A percentile compares a stretch with the other conserved stretches of the same genome.
phyloP scores from a whole-genome alignment of 805 yeast genomes.

The Yarrowia deformans region DNA sequence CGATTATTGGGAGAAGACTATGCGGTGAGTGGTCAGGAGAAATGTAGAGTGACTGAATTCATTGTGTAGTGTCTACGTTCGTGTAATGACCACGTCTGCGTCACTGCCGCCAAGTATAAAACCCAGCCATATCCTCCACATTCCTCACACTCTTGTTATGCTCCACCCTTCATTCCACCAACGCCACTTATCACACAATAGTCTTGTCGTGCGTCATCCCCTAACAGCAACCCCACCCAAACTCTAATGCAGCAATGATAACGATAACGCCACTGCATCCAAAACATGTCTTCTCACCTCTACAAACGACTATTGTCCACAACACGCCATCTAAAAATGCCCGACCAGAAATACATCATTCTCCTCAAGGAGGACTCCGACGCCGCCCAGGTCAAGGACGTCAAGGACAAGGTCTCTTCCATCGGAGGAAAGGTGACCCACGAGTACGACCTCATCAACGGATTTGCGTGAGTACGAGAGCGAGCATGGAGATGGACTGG shows the following conservation, averaged over 20 bases:
- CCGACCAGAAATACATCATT: constrained; percentile 39
- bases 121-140: no score
- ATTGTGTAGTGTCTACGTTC: no score
- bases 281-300: constrained; percentile 16
- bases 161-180: no score
- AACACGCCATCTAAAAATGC: constrained; percentile 3
- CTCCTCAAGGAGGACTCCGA: constrained; percentile 49
- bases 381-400: constrained; percentile 30
- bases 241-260: constrained; percentile 36
- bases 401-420: constrained; percentile 40
- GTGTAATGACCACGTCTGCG: no score
- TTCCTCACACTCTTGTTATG: no score
- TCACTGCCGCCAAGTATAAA: no score
- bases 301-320: constrained; percentile 19
- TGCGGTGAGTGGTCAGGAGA: no score
- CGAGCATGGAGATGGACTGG: no score
- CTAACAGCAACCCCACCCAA: constrained; percentile 33
- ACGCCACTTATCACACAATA: not conserved
- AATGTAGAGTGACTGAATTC: no score
- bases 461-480: constrained; percentile 27
- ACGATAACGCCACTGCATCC: constrained; percentile 27
- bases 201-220: not conserved
- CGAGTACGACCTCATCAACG: constrained; percentile 32
- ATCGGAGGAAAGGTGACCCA: constrained; percentile 44
- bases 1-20: no score